Conservation (phyloP, 2,329 filamentous ascomycete species). For the Aureobasidium pullulans region DNA sequence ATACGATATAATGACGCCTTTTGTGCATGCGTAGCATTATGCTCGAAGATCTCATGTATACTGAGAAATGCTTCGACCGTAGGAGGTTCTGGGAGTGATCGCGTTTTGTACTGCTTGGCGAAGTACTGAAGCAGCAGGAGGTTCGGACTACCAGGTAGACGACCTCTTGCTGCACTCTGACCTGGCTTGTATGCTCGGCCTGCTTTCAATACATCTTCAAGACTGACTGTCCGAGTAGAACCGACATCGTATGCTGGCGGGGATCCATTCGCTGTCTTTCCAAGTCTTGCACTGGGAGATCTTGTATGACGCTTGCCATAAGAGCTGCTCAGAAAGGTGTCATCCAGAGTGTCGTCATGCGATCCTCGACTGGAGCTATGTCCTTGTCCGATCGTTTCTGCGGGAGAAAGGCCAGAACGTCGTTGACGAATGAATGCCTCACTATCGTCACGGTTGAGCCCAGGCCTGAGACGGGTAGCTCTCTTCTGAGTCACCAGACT, state of each 20-base stretch:
- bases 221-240: constrained; percentile 39
- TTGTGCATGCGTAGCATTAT: constrained; percentile 49
- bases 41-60: constrained; percentile 38
- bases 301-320: constrained; percentile 33
- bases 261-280: constrained; percentile 48
- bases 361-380: constrained; percentile 24
- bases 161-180: constrained; percentile 44
- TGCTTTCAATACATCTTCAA: constrained; percentile 44
- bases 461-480: constrained; percentile 18
- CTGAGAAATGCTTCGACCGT: constrained; percentile 30
- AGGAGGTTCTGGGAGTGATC: constrained; percentile 31
- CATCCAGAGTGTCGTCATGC: constrained; percentile 51
- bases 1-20: constrained; percentile 42
- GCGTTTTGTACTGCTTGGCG: constrained; percentile 38
- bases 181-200: constrained; percentile 33
- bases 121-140: constrained; percentile 34
- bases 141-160: constrained; percentile 36
- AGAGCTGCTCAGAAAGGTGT: constrained; percentile 43
- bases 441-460: constrained; percentile 7
- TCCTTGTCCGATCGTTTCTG: not conserved
- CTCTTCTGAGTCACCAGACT: constrained; percentile 48
- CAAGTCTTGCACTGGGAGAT: constrained; percentile 38
- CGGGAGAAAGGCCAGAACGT: not conserved
- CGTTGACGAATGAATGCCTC: constrained; percentile 9
- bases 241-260: constrained; percentile 43